A percentile compares a stretch with the other conserved stretches of the same genome.
Evolutionary conservation across 139 green algal genomes (phyloP).

Genomic region (Chlorella sp.): DNA sequence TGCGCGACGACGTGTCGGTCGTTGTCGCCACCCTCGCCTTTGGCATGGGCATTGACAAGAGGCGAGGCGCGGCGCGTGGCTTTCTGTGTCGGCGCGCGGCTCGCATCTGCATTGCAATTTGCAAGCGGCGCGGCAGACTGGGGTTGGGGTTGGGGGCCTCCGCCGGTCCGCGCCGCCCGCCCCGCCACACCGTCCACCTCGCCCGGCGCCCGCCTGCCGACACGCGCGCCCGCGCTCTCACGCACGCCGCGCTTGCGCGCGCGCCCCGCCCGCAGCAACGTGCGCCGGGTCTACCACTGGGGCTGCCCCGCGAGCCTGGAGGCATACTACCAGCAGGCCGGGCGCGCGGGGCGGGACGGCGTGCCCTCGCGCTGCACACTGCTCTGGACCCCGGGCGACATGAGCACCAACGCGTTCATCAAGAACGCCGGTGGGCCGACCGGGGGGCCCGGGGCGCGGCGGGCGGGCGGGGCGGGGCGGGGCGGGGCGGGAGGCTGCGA

Average conservation of each 20-base stretch:
- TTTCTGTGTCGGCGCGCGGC: too few species aligned
- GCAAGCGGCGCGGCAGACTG: too few species aligned
- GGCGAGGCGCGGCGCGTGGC: conserved; percentile 17
- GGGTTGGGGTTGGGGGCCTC: too few species aligned
- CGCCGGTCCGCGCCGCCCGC: too few species aligned
- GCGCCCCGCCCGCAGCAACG: too few species aligned
- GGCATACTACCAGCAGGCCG: conserved; percentile 58
- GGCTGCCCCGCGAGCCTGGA: conserved; percentile 45
- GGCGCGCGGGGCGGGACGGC: conserved; percentile 54
- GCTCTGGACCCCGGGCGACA: conserved; percentile 49
- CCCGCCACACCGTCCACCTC: too few species aligned
- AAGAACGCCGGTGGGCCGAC: too few species aligned
- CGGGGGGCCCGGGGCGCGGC: too few species aligned
- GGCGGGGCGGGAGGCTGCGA: neutral
- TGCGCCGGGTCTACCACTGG: conserved; percentile 40
- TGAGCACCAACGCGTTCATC: conserved; percentile 37
- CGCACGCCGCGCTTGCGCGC: too few species aligned
- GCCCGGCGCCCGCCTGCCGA: too few species aligned
- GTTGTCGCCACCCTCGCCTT: conserved; percentile 44
- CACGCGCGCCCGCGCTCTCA: too few species aligned
- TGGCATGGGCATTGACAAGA: conserved; percentile 50
- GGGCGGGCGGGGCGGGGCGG: neutral
- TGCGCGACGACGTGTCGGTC: conserved; percentile 41
- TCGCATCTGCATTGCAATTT: too few species aligned
- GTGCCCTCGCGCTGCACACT: conserved; percentile 50